Conservation (phyloP, 2,329 filamentous ascomycete species). For the Cercospora sp. region DNA sequence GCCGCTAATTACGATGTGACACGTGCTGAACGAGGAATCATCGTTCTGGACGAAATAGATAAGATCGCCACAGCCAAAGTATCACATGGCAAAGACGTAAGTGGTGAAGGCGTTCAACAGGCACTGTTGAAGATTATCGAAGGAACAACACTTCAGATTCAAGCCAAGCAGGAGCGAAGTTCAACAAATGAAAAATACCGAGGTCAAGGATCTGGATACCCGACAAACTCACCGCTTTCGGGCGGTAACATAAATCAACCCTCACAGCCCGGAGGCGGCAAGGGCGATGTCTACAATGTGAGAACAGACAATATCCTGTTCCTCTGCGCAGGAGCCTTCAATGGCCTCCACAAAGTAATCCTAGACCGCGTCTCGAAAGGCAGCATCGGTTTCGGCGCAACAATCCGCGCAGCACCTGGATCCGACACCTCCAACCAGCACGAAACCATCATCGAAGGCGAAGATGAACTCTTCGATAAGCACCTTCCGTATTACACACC, state of each 20-base stretch:
- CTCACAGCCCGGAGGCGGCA: constrained; percentile 32
- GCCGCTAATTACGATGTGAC: constrained; percentile 87
- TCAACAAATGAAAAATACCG: constrained; percentile 21
- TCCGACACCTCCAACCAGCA: constrained; percentile 46
- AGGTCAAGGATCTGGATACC: constrained; percentile 31
- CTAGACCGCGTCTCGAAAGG: constrained; percentile 82
- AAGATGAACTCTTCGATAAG: constrained; percentile 55
- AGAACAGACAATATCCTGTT: constrained; percentile 97
- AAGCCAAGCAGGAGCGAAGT: constrained; percentile 74
- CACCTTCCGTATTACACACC: constrained; percentile 54
- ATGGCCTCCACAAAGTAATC: constrained; percentile 84
- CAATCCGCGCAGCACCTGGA: constrained; percentile 58
- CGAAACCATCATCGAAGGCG: constrained; percentile 60
- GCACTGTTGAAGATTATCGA: constrained; percentile 94
- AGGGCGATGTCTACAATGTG: constrained; percentile 68
- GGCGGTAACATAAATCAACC: constrained; percentile 38
- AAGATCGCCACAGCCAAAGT: constrained; percentile 91
- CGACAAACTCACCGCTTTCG: constrained; percentile 42
- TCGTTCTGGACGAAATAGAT: constrained; percentile 95
- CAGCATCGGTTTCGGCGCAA: constrained; percentile 88
- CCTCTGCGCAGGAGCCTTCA: constrained; percentile 93
- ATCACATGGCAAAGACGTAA: constrained; percentile 86
- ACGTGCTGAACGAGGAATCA: constrained; percentile 85
- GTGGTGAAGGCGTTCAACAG: constrained; percentile 95
- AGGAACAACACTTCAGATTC: constrained; percentile 88